A percentile compares a stretch with the other conserved stretches of the same genome.
These are phyloP conservation scores for Tuber magnatum DNA, from an alignment of 495 filamentous ascomycete genomes.

Conservation along the genomic window DNA sequence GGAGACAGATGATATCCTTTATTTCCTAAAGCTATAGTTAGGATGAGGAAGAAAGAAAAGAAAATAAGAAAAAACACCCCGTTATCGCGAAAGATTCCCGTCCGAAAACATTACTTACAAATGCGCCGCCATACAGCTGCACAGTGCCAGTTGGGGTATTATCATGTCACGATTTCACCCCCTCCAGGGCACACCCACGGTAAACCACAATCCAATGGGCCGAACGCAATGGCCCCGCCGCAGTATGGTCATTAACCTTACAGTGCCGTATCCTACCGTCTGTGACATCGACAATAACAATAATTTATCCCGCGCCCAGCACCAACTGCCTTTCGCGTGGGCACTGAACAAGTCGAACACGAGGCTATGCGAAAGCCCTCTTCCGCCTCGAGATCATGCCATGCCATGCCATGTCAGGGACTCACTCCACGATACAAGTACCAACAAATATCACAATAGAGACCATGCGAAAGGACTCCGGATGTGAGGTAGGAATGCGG, in stretches of 20 bases:
- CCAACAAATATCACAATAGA: neutral
- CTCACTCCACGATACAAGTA: neutral
- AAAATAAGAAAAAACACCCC: too few relatives aligned
- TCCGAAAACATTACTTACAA: neutral
- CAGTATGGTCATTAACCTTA: neutral
- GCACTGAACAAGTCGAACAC: neutral
- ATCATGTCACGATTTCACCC: neutral
- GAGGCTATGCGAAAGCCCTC: neutral
- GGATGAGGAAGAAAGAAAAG: neutral
- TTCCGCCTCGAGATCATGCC: neutral
- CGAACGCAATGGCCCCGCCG: neutral
- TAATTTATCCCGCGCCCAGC: neutral
- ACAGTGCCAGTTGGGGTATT: neutral
- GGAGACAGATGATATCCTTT: neutral
- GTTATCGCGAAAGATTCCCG: neutral
- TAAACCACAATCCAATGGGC: neutral
- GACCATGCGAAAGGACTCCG: neutral
- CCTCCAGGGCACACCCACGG: neutral
- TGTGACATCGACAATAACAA: neutral
- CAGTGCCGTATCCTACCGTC: neutral
- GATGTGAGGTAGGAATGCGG: neutral
- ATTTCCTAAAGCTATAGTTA: neutral
- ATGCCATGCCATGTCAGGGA: neutral
- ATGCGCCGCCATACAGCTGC: neutral
- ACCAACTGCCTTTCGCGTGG: neutral